Evolutionary conservation across 768 basidiomycete species (phyloP).

Genomic region (Dacryopinax primogenitus): DNA sequence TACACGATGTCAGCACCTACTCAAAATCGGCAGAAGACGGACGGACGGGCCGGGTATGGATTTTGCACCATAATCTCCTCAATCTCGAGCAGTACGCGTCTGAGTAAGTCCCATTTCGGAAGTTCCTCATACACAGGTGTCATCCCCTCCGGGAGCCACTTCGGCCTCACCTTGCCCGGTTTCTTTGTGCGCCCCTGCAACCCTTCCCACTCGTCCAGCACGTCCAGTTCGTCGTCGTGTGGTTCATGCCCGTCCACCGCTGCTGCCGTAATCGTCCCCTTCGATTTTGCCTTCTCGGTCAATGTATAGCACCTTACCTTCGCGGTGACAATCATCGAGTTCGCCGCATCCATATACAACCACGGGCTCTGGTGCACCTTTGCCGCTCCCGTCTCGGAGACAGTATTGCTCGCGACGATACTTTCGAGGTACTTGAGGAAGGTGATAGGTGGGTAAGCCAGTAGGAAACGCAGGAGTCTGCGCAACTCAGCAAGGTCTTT

Average conservation of each 20-base stretch:
- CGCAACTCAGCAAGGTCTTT: conserved; percentile 75
- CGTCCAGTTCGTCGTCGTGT: conserved; percentile 63
- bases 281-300: conserved; percentile 19
- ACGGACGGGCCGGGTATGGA: conserved; percentile 18
- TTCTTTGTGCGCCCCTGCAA: conserved; percentile 17
- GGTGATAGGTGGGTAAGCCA: conserved; percentile 80
- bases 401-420: conserved; percentile 52
- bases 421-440: conserved; percentile 89
- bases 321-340: conserved; percentile 68
- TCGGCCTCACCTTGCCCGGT: conserved; percentile 27
- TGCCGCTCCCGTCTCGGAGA: conserved; percentile 35
- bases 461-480: conserved; percentile 71
- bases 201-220: conserved; percentile 50
- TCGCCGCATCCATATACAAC: conserved; percentile 87
- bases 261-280: conserved; percentile 20
- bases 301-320: conserved; percentile 68
- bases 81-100: conserved; percentile 78
- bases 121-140: conserved; percentile 84
- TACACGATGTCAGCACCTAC: conserved; percentile 12
- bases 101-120: conserved; percentile 82
- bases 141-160: conserved; percentile 64
- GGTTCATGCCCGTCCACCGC: conserved; percentile 35
- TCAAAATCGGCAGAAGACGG: conserved; percentile 10
- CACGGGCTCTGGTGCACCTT: conserved; percentile 67
- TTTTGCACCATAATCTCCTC: conserved; percentile 56